Evolutionary conservation across 2,329 filamentous ascomycete genomes (phyloP).

Genomic region (Pseudocercospora fijiensis): DNA sequence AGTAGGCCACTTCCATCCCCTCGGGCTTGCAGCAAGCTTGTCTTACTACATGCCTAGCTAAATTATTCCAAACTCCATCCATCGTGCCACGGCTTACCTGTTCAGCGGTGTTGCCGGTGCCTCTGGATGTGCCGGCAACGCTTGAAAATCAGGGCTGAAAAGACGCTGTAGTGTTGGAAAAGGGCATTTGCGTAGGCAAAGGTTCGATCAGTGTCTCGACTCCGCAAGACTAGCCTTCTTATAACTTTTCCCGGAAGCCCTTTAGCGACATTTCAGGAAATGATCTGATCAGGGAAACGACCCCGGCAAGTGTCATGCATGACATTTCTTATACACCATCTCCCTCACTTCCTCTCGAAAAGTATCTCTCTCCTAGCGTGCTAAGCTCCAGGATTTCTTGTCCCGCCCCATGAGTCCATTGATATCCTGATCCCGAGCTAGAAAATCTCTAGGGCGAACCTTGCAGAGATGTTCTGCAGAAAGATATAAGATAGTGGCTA

Average conservation of each 20-base stretch:
- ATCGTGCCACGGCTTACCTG: conserved; percentile 6
- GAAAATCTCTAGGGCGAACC: background rate
- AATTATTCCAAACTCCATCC: background rate
- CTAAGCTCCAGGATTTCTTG: background rate
- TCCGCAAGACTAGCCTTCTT: background rate
- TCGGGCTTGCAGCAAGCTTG: background rate
- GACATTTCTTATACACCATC: background rate
- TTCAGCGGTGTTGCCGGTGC: conserved; percentile 10
- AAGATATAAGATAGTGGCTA: background rate
- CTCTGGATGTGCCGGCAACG: conserved; percentile 10
- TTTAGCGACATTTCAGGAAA: background rate
- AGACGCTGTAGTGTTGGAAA: background rate
- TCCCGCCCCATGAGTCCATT: background rate
- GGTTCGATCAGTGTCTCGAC: too few relatives aligned
- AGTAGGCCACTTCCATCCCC: background rate
- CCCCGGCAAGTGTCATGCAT: background rate
- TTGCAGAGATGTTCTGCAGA: background rate
- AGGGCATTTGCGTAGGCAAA: background rate
- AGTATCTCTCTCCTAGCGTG: background rate
- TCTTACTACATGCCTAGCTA: too few relatives aligned
- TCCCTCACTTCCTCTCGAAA: background rate
- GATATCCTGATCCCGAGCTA: background rate
- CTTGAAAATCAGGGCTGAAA: conserved; percentile 21
- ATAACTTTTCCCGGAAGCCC: background rate
- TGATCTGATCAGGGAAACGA: background rate